phyloP scores from a whole-genome alignment of 495 filamentous ascomycete species.

The Neurospora discreta region DNA sequence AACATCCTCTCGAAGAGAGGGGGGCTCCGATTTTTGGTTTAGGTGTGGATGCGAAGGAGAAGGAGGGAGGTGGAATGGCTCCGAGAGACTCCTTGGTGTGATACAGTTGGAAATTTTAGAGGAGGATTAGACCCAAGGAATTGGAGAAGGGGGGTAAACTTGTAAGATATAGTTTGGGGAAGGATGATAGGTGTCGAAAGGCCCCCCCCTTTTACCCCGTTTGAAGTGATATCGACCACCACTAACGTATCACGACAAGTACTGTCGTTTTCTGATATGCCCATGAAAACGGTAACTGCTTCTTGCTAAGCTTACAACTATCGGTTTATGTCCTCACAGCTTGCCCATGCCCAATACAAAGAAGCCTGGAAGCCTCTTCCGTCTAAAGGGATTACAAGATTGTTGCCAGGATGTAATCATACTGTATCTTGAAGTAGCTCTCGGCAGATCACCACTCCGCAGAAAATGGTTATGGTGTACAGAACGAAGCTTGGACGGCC shows the following conservation, averaged over 20 bases:
- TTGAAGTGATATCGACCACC: neutral
- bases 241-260: neutral
- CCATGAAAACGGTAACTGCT: neutral
- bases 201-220: neutral
- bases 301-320: too few relatives aligned
- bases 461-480: neutral
- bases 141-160: neutral
- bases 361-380: too few relatives aligned
- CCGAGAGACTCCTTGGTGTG: neutral
- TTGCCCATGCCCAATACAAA: too few relatives aligned
- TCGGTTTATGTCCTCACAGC: too few relatives aligned
- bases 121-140: neutral
- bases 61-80: neutral
- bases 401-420: too few relatives aligned
- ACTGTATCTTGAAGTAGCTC: neutral
- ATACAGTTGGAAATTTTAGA: neutral
- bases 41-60: neutral
- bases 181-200: neutral
- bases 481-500: too few relatives aligned
- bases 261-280: neutral
- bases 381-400: too few relatives aligned
- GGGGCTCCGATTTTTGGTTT: neutral
- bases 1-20: neutral
- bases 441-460: neutral
- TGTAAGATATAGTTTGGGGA: neutral